Percentiles rank a stretch among this genome's conserved stretches.
phyloP scores from a whole-genome alignment of 306 rosid species.

The Inga oerstediana region DNA sequence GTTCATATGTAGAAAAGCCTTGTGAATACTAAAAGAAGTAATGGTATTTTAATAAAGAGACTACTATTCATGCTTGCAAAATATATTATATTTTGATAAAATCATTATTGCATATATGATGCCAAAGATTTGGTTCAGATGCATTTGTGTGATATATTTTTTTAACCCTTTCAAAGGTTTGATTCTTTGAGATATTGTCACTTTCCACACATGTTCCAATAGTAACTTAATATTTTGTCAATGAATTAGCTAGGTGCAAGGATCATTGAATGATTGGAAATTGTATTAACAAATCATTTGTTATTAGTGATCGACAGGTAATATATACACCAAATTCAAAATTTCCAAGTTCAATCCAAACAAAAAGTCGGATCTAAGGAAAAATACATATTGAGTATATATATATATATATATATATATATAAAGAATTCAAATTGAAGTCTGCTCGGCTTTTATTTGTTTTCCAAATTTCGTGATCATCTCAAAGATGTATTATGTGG shows the following conservation, averaged over 20 bases:
- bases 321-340: neutral
- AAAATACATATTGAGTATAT: neutral
- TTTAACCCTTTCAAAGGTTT: slow-evolving; percentile 1
- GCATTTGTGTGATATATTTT: neutral
- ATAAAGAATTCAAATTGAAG: neutral
- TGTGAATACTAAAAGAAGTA: neutral
- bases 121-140: neutral
- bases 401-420: no score
- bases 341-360: neutral
- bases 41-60: neutral
- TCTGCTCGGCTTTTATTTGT: neutral
- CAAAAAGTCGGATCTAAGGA: neutral
- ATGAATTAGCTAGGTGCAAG: neutral
- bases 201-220: slow-evolving; percentile 4
- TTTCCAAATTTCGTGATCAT: neutral
- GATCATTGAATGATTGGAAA: neutral
- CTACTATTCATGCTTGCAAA: neutral
- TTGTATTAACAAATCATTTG: neutral
- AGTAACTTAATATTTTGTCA: neutral
- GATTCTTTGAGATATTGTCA: neutral
- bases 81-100: neutral
- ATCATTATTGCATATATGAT: neutral
- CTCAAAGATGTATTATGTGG: neutral
- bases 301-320: neutral
- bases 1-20: neutral